Evolutionary conservation across 2,329 filamentous ascomycete species (phyloP).

Genomic region (Monosporascus sp.): DNA sequence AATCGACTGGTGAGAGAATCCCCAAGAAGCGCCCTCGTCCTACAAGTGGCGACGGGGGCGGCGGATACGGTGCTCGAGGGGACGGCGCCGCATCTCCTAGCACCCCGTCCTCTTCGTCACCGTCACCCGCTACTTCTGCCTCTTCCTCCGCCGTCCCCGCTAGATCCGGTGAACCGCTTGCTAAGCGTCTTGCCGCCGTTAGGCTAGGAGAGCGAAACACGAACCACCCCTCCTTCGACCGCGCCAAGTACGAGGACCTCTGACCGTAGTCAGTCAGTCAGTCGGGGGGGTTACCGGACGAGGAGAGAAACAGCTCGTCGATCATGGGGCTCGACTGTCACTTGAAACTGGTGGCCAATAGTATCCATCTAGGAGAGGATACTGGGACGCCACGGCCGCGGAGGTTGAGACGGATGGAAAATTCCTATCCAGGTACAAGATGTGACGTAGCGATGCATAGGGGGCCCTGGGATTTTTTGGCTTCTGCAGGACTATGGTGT

Average conservation of each 20-base stretch:
- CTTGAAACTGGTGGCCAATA: no score
- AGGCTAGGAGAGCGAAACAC: constrained; percentile 27
- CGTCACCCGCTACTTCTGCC: constrained; percentile 10
- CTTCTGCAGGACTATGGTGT: no score
- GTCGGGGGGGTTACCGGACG: no score
- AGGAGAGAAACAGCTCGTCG: no score
- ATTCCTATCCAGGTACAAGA: no score
- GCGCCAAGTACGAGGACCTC: constrained; percentile 17
- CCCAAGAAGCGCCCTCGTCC: constrained; percentile 60
- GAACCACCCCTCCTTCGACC: constrained; percentile 26
- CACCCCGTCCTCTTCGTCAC: constrained; percentile 8
- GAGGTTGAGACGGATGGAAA: no score
- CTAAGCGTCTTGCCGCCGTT: constrained; percentile 34
- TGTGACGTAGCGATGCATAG: no score
- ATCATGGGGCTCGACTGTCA: no score
- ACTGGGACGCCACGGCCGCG: no score
- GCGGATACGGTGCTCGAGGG: constrained; percentile 16
- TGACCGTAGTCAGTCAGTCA: constrained; percentile 1
- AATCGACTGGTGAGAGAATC: constrained; percentile 95
- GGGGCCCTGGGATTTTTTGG: no score
- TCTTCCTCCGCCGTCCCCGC: constrained; percentile 12
- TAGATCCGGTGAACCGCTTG: constrained; percentile 27
- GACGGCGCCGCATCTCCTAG: constrained; percentile 11
- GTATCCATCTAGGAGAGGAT: no score
- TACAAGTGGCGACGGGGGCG: constrained; percentile 30